A percentile compares a stretch with the other conserved stretches of the same genome.
These are phyloP conservation scores for Coccinonectria pachysandricola DNA, from an alignment of 2,329 filamentous ascomycete genomes.

Conservation along the genomic window DNA sequence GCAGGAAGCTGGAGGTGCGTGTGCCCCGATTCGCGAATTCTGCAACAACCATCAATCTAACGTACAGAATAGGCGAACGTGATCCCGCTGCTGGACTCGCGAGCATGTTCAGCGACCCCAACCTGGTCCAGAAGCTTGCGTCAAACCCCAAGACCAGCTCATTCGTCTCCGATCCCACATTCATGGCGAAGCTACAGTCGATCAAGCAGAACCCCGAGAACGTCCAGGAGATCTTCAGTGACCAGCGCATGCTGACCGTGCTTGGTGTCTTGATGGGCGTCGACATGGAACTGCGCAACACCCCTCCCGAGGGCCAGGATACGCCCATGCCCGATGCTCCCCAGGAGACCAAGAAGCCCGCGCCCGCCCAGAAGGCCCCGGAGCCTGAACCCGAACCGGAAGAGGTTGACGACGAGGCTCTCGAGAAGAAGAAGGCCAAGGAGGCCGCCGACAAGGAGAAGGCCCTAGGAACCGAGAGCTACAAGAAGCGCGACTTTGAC, in stretches of 20 bases:
- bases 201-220: constrained; percentile 72
- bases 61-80: constrained; percentile 26
- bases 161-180: constrained; percentile 69
- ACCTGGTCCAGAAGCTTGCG: constrained; percentile 81
- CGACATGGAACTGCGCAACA: constrained; percentile 57
- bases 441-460: constrained; percentile 91
- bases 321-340: constrained; percentile 66
- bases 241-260: constrained; percentile 87
- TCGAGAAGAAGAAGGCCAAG: constrained; percentile 82
- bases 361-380: constrained; percentile 45
- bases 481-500: constrained; percentile 98
- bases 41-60: constrained; percentile 1
- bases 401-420: constrained; percentile 69
- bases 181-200: constrained; percentile 82
- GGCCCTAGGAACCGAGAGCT: constrained; percentile 82
- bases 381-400: constrained; percentile 54
- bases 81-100: constrained; percentile 71
- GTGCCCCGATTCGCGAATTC: background rate
- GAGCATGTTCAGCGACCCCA: constrained; percentile 88
- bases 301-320: constrained; percentile 40
- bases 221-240: constrained; percentile 70
- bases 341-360: constrained; percentile 28
- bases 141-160: constrained; percentile 85
- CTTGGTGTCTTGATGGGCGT: constrained; percentile 89
- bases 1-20: constrained; percentile 29